Evolutionary conservation across 257 asterid genomes (phyloP).

Genomic region (Przewalskia tangutica): DNA sequence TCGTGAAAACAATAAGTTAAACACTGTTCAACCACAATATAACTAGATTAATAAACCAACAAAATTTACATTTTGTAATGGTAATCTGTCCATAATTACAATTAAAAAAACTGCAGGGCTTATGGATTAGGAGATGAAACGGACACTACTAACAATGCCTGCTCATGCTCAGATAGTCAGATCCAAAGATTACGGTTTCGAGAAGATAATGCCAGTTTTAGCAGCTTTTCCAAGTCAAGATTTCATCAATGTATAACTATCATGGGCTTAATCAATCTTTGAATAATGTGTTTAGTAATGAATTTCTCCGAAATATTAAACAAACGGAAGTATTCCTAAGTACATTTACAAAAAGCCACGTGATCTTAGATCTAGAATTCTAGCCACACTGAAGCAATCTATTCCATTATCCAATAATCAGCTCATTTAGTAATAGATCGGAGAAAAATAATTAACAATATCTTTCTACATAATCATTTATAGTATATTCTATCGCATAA

Average conservation of each 20-base stretch:
- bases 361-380: slow-evolving; percentile 10
- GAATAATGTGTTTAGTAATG: background rate
- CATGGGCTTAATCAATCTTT: background rate
- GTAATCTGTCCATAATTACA: background rate
- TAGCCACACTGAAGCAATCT: background rate
- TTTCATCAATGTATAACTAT: background rate
- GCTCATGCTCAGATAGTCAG: background rate
- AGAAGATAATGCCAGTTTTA: background rate
- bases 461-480: background rate
- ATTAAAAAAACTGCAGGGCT: background rate
- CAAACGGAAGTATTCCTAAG: background rate
- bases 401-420: background rate
- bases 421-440: background rate
- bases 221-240: background rate
- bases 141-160: background rate
- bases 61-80: background rate
- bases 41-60: background rate
- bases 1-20: background rate
- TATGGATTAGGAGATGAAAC: background rate
- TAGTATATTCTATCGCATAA: background rate
- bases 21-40: background rate
- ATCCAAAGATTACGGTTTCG: background rate
- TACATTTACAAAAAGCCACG: background rate
- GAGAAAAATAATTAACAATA: background rate
- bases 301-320: background rate